Conservation (phyloP, 805 yeast genomes). For the Candida hungchunana region DNA sequence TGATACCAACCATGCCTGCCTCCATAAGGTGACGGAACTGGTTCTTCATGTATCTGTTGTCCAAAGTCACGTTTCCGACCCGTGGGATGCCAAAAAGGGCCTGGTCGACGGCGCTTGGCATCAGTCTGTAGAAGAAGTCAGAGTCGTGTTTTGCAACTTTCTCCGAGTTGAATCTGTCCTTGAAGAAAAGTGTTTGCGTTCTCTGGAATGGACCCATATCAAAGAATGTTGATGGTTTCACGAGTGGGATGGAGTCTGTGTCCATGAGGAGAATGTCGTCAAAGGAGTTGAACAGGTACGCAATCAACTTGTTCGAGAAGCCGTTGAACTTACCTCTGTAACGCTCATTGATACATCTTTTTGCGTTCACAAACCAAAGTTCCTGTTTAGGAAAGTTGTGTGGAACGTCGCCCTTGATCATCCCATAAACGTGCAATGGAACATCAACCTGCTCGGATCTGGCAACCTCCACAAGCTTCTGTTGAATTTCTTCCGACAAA, state of each 20-base stretch:
- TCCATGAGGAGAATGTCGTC: conserved; percentile 52
- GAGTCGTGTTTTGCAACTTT: conserved; percentile 23
- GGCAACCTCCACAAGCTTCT: conserved; percentile 35
- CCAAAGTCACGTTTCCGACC: conserved; percentile 30
- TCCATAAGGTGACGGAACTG: conserved; percentile 32
- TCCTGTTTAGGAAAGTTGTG: conserved; percentile 31
- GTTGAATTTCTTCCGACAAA: conserved; percentile 29
- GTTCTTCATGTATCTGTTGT: conserved; percentile 34
- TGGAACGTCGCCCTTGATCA: conserved; percentile 22
- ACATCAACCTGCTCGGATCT: conserved; percentile 30
- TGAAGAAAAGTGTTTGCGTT: conserved; percentile 36
- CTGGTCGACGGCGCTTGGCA: conserved; percentile 37
- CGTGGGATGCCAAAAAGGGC: conserved; percentile 29
- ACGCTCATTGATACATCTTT: conserved; percentile 25
- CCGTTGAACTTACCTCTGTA: conserved; percentile 30
- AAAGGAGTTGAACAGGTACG: conserved; percentile 53
- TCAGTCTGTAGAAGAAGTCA: conserved; percentile 37
- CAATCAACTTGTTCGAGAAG: conserved; percentile 47
- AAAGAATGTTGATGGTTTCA: conserved; percentile 32
- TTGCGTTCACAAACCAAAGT: conserved; percentile 37
- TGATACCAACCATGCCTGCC: conserved; percentile 33
- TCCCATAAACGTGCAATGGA: conserved; percentile 26
- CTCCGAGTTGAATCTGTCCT: conserved; percentile 33
- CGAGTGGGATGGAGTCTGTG: conserved; percentile 46
- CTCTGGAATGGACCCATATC: conserved; percentile 32